Percentiles rank a stretch among this genome's conserved stretches.
phyloP scores from a whole-genome alignment of 2,329 filamentous ascomycete species.

The Allantophomopsis lycopodina region DNA sequence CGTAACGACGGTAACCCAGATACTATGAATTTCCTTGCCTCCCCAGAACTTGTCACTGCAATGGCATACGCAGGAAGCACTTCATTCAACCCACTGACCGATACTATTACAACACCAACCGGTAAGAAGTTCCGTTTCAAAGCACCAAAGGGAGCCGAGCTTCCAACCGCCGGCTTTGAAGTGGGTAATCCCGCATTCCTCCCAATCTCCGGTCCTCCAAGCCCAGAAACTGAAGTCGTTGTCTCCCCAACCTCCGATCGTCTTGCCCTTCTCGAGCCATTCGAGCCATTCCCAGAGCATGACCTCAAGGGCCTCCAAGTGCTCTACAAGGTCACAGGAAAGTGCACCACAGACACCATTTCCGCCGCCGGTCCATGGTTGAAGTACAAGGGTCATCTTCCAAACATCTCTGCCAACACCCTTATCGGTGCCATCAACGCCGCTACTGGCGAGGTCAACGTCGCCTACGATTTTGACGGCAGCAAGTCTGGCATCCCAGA shows the following conservation, averaged over 20 bases:
- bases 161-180: constrained; percentile 55
- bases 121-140: constrained; percentile 78
- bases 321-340: constrained; percentile 90
- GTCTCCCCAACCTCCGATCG: constrained; percentile 82
- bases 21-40: constrained; percentile 98
- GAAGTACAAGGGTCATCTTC: constrained; percentile 97
- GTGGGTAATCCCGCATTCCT: constrained; percentile 62
- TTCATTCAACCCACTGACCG: constrained; percentile 91
- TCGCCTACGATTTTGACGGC: constrained; percentile 77
- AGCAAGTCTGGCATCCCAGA: constrained; percentile 68
- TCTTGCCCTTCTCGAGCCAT: constrained; percentile 83
- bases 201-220: constrained; percentile 58
- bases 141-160: constrained; percentile 58
- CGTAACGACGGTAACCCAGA: constrained; percentile 93
- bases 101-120: constrained; percentile 65
- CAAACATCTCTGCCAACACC: constrained; percentile 96
- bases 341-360: constrained; percentile 98
- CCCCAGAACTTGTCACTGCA: constrained; percentile 90
- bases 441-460: constrained; percentile 84
- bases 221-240: constrained; percentile 56
- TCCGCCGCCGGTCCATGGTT: constrained; percentile 94
- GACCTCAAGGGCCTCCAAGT: constrained; percentile 72
- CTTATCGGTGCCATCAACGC: constrained; percentile 91
- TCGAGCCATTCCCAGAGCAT: constrained; percentile 62
- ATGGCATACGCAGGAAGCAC: constrained; percentile 88